phyloP scores from a whole-genome alignment of 2,329 filamentous ascomycete species.

The Clonostachys solani region DNA sequence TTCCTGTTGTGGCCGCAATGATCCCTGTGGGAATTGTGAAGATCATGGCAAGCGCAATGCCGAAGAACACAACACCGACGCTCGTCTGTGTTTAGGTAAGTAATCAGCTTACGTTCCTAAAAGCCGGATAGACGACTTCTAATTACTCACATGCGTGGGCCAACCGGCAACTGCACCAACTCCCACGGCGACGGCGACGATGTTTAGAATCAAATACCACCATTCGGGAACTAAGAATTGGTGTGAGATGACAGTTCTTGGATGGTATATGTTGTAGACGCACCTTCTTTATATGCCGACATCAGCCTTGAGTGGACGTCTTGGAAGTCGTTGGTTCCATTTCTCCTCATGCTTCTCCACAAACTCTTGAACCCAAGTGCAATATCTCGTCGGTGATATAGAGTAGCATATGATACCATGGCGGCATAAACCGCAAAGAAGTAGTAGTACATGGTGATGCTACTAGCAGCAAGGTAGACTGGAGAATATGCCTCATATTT shows the following conservation, averaged over 20 bases:
- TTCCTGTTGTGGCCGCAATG: slow-evolving; percentile 34
- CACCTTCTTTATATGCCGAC: slow-evolving; percentile 24
- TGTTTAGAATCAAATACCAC: slow-evolving; percentile 33
- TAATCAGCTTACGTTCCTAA: no score
- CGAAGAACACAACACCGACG: slow-evolving; percentile 35
- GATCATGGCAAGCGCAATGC: slow-evolving; percentile 31
- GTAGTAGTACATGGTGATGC: slow-evolving; percentile 25
- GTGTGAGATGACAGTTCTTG: no score
- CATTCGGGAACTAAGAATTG: slow-evolving; percentile 30
- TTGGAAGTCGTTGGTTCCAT: no score
- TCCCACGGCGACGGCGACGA: slow-evolving; percentile 23
- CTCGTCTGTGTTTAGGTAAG: slow-evolving; percentile 15
- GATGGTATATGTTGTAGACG: no score
- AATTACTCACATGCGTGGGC: slow-evolving; percentile 25
- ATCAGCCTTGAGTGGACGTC: slow-evolving; percentile 40
- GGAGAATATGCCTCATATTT: slow-evolving; percentile 36
- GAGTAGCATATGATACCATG: slow-evolving; percentile 29
- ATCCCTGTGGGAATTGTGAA: slow-evolving; percentile 40
- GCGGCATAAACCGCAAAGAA: slow-evolving; percentile 36
- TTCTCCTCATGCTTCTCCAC: slow-evolving; percentile 7
- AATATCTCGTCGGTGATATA: slow-evolving; percentile 34
- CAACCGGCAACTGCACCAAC: slow-evolving; percentile 27
- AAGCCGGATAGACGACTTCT: no score
- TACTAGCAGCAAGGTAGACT: slow-evolving; percentile 31
- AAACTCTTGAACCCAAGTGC: slow-evolving; percentile 22